Evolutionary conservation across 2,329 filamentous ascomycete species (phyloP).

Genomic region (Biscogniauxia mediterranea): DNA sequence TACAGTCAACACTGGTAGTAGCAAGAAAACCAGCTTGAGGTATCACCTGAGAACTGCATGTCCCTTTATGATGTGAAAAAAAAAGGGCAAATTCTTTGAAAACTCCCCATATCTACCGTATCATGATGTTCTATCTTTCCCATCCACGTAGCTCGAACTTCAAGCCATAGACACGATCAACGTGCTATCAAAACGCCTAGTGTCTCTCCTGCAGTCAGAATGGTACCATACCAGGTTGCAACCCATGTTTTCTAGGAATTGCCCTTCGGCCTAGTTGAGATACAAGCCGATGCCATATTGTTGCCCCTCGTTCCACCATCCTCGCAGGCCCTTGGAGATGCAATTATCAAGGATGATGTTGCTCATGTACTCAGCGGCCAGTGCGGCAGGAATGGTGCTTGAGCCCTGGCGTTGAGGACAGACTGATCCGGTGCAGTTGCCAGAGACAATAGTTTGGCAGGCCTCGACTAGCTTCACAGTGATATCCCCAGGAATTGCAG

Average conservation of each 20-base stretch:
- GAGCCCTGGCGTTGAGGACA: conserved; percentile 26
- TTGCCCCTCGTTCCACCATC: conserved; percentile 28
- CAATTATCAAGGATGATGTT: conserved; percentile 24
- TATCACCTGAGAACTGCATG: no score
- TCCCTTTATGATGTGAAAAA: not conserved
- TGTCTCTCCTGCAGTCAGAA: not conserved
- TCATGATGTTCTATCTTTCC: not conserved
- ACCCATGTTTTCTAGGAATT: not conserved
- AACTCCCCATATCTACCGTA: not conserved
- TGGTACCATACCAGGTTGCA: not conserved
- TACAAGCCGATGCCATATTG: conserved; percentile 27
- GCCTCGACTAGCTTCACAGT: conserved; percentile 25
- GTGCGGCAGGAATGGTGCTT: conserved; percentile 21
- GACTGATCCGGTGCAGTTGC: conserved; percentile 28
- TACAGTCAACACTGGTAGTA: no score
- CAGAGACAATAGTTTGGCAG: conserved; percentile 24
- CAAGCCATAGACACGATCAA: not conserved
- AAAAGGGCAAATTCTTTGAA: not conserved
- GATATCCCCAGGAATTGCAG: conserved; percentile 20
- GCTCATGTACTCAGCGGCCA: conserved; percentile 25
- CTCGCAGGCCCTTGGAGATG: conserved; percentile 27
- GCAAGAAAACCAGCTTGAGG: no score
- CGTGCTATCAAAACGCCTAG: not conserved
- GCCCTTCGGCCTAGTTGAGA: conserved; percentile 16
- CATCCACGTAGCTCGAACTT: not conserved